A percentile compares a stretch with the other conserved stretches of the same genome.
Conservation (phyloP, 2,329 filamentous ascomycete genomes). For the Colletotrichum sp. region DNA sequence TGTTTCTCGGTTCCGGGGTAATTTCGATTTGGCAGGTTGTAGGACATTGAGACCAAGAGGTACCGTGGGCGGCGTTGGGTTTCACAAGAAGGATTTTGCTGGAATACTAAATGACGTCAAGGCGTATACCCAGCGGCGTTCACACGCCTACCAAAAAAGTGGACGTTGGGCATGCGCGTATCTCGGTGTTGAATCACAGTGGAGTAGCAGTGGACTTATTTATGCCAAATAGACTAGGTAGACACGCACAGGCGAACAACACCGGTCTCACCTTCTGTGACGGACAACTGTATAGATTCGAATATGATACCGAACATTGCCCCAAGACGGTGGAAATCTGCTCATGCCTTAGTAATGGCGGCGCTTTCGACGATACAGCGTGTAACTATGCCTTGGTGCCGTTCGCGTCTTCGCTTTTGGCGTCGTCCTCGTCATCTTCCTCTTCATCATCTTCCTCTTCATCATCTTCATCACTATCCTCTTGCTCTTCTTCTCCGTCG, state of each 20-base stretch:
- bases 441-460: conserved; percentile 54
- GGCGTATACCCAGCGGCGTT: not conserved
- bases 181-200: not conserved
- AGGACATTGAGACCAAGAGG: not conserved
- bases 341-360: not conserved
- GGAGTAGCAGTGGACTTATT: not conserved
- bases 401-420: conserved; percentile 16
- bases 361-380: not conserved
- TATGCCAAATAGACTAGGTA: not conserved
- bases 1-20: not conserved
- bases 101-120: not conserved
- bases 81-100: not conserved
- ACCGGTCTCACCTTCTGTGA: not conserved
- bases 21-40: not conserved
- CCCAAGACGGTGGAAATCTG: not conserved
- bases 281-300: not conserved
- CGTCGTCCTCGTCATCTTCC: conserved; percentile 32
- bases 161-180: not conserved
- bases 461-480: conserved; percentile 60
- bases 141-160: not conserved
- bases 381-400: not conserved
- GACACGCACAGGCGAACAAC: not conserved
- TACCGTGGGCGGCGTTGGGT: not conserved
- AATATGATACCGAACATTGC: not conserved
- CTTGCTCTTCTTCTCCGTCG: conserved; percentile 74